Conservation (phyloP, 2,329 filamentous ascomycete genomes). For the Diaporthe citri region DNA sequence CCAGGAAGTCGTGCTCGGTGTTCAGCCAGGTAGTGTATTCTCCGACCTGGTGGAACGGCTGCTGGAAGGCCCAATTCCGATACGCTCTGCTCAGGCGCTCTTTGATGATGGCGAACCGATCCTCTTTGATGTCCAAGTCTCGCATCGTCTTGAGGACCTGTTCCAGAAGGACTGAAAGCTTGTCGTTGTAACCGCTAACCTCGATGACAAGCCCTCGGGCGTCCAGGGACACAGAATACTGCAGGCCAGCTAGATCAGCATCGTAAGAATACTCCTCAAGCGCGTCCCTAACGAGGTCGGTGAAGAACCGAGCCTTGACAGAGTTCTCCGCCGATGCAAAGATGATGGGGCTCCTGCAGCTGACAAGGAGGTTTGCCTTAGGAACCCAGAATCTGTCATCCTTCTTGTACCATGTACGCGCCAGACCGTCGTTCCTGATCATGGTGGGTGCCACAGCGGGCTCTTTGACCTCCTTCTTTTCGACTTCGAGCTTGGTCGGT, state of each 20-base stretch:
- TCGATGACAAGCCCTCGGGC: slow-evolving; percentile 81
- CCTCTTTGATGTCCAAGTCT: slow-evolving; percentile 85
- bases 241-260: slow-evolving; percentile 89
- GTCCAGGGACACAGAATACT: slow-evolving; percentile 83
- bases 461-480: slow-evolving; percentile 89
- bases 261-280: slow-evolving; percentile 96
- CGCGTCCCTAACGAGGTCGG: slow-evolving; percentile 88
- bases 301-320: slow-evolving; percentile 84
- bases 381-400: slow-evolving; percentile 99
- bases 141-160: slow-evolving; percentile 88
- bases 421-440: slow-evolving; percentile 84
- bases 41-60: slow-evolving; percentile 89
- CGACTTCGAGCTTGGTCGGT: slow-evolving; percentile 90
- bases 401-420: slow-evolving; percentile 97
- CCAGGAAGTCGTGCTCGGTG: slow-evolving; percentile 80
- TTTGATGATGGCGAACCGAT: slow-evolving; percentile 91
- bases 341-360: slow-evolving; percentile 83
- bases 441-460: slow-evolving; percentile 81
- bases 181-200: slow-evolving; percentile 95
- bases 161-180: slow-evolving; percentile 89
- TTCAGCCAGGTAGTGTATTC: slow-evolving; percentile 86
- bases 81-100: slow-evolving; percentile 83
- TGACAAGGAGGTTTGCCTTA: slow-evolving; percentile 88
- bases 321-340: slow-evolving; percentile 82
- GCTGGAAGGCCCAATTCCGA: slow-evolving; percentile 88